Evolutionary conservation across 1,139 yeast genomes (phyloP).

Genomic region (Yamadazyma atmosphaerica): DNA sequence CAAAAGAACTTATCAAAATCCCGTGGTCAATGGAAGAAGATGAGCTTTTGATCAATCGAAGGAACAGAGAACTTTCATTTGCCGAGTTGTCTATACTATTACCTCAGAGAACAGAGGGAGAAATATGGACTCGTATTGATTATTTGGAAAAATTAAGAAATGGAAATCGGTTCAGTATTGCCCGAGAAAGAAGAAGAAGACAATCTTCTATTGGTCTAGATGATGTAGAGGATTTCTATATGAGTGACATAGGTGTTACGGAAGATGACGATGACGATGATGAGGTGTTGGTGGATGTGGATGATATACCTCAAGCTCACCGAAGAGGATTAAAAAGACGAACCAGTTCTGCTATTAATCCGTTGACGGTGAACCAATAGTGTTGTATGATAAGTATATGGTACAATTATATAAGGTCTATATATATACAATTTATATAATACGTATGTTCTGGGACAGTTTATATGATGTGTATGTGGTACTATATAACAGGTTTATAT

Average conservation of each 20-base stretch:
- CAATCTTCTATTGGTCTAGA: slow-evolving; percentile 45
- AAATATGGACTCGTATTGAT: slow-evolving; percentile 64
- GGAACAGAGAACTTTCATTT: slow-evolving; percentile 60
- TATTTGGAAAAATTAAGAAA: slow-evolving; percentile 50
- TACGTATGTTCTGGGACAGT: too few species aligned
- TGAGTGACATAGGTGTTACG: slow-evolving; percentile 39
- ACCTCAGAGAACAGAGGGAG: slow-evolving; percentile 73
- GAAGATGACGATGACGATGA: slow-evolving; percentile 38
- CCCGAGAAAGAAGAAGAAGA: slow-evolving; percentile 36
- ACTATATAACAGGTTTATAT: too few species aligned
- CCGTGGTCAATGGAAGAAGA: slow-evolving; percentile 74
- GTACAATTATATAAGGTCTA: not conserved
- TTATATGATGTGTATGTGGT: too few species aligned
- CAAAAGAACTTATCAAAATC: slow-evolving; percentile 30
- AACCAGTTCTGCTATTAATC: slow-evolving; percentile 47
- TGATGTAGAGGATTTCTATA: slow-evolving; percentile 49
- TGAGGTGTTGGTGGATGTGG: slow-evolving; percentile 43
- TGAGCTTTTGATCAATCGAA: slow-evolving; percentile 58
- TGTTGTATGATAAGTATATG: not conserved
- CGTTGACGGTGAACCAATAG: slow-evolving; percentile 29
- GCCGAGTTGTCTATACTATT: slow-evolving; percentile 74
- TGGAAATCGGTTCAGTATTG: slow-evolving; percentile 39
- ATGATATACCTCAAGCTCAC: slow-evolving; percentile 26
- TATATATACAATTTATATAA: too few species aligned
- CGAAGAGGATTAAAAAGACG: slow-evolving; percentile 39